phyloP scores from a whole-genome alignment of 2,329 filamentous ascomycete species.

The Xylariales sp. region DNA sequence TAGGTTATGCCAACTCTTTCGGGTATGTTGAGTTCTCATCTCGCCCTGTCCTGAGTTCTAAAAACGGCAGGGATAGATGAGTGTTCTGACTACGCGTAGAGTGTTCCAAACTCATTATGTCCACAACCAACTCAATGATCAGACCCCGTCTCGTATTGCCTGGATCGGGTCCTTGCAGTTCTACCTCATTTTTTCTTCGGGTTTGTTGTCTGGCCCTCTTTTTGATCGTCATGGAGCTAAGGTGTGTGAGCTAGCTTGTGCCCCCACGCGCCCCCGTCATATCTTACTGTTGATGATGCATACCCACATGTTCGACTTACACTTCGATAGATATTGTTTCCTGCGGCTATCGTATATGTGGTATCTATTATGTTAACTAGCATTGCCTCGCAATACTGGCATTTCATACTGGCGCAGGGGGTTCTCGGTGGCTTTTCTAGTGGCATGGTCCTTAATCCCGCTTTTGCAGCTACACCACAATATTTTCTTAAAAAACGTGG shows the following conservation, averaged over 20 bases:
- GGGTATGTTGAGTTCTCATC: slow-evolving; percentile 1
- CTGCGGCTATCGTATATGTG: slow-evolving; percentile 11
- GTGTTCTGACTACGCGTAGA: neutral
- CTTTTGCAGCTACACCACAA: no score
- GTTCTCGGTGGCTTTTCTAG: slow-evolving; percentile 1
- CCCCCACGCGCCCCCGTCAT: neutral
- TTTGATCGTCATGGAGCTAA: slow-evolving; percentile 17
- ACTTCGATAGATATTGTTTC: slow-evolving; percentile 6
- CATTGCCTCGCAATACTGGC: neutral
- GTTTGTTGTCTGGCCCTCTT: neutral
- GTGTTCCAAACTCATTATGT: slow-evolving; percentile 8
- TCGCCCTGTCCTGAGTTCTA: no score
- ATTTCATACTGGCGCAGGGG: slow-evolving; percentile 17
- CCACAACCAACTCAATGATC: neutral
- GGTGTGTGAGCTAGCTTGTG: neutral
- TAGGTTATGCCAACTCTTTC: slow-evolving; percentile 5
- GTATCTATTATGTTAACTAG: slow-evolving; percentile 18
- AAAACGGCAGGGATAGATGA: no score
- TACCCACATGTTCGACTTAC: no score
- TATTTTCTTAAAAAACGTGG: slow-evolving; percentile 39
- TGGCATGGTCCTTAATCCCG: slow-evolving; percentile 14
- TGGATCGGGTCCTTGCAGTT: slow-evolving; percentile 9
- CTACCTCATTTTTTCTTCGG: slow-evolving; percentile 2
- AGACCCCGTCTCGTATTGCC: slow-evolving; percentile 2
- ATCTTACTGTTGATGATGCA: no score